These are phyloP conservation scores for Fonsecaea erecta DNA, from an alignment of 2,329 filamentous ascomycete genomes.

Conservation along the genomic window DNA sequence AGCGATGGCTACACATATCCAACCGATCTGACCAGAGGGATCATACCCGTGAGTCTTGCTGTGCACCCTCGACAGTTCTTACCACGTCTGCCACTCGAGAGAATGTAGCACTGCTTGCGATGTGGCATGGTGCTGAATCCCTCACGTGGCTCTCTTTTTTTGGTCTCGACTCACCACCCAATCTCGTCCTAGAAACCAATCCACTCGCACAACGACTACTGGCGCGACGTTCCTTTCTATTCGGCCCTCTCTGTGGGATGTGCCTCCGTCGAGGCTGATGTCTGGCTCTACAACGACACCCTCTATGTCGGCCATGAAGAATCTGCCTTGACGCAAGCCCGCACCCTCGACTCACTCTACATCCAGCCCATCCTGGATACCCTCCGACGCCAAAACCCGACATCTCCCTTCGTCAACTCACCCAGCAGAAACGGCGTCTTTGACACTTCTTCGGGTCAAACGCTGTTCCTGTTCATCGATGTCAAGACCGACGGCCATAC, in stretches of 20 bases:
- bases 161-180: background rate
- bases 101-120: background rate
- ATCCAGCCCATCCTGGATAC: conserved; percentile 60
- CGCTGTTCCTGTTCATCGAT: conserved; percentile 68
- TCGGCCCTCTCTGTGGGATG: conserved; percentile 48
- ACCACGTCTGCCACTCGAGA: background rate
- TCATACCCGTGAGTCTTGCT: conserved; percentile 42
- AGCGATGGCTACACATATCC: conserved; percentile 40
- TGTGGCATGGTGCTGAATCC: background rate
- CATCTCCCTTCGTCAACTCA: conserved; percentile 53
- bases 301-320: conserved; percentile 50
- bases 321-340: conserved; percentile 43
- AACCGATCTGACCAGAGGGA: conserved; percentile 46
- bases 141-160: background rate
- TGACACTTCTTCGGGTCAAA: conserved; percentile 61
- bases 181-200: conserved; percentile 34
- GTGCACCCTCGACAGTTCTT: background rate
- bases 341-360: conserved; percentile 49
- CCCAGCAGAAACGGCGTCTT: conserved; percentile 65
- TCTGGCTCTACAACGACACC: conserved; percentile 49
- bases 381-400: conserved; percentile 61
- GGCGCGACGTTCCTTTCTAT: conserved; percentile 47
- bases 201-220: conserved; percentile 54
- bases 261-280: conserved; percentile 53
- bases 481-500: conserved; percentile 62